Evolutionary conservation across 2,329 filamentous ascomycete species (phyloP), one percentile per base, ranked within the genome.

Genomic region (Neophaeococcomyces mojaviensis): DNA sequence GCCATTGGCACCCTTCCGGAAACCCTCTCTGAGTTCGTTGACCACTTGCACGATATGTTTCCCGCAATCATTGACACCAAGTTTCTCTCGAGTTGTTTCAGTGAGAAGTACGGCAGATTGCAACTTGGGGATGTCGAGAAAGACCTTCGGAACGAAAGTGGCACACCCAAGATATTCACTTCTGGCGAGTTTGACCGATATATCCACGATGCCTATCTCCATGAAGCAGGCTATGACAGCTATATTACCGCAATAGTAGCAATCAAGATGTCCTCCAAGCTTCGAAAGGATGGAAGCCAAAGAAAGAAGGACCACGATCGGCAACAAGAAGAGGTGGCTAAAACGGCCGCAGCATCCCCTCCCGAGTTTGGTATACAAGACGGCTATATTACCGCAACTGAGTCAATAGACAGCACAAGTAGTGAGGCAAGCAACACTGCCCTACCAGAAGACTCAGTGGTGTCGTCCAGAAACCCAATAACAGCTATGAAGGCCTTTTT

Each of bases 161-260:
- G 5, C 58, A 20, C 19, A 20, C 68, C 47, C 36, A 44, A 41
- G 41, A 63, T 46, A 58, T 64, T 74, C 51, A 51, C 64, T 33
- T 55, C 61, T 2, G 49, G 39, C 1, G 59, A 63, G 24, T 64
- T 67, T 37, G 32, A 67, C 61, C 30, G 66, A 59, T 16, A 57
- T 64, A 39, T 53, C 51, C 22, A 61, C 61, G 24, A 55, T 62
- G 19, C 59, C 56, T 49, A 51, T 58, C 19, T 71, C 47, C 79
- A 82, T 48, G 79, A 82, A 62, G 79, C 79, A 13, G 79, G 79
- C 6, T 82, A 76, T 52, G 79, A 82, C 58, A 80, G 77, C 59
- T 69, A 77, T 49, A 64, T 81, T 18, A 79, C 79, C 0, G 79
- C 78, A 2, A 72, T 73, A 46, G 67, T 80, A 20, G 74, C 79